These are phyloP conservation scores for Diutina neorugosa DNA, from an alignment of 1,139 yeast species.

Conservation along the genomic window DNA sequence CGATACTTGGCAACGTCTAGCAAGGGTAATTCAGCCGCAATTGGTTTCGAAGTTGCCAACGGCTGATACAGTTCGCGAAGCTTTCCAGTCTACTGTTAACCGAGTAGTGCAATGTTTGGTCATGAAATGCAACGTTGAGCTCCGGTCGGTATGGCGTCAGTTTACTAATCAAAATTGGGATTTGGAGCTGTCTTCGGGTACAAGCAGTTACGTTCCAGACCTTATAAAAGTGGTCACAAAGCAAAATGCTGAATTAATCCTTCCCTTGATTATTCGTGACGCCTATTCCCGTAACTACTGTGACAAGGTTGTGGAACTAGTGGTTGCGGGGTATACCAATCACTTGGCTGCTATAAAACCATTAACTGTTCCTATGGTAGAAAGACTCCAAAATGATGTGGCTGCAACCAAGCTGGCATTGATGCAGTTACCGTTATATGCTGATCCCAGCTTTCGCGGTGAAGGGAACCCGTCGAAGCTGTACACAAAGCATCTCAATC, in stretches of 20 bases:
- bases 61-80: not conserved
- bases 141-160: slow-evolving; percentile 73
- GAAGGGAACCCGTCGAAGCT: slow-evolving; percentile 18
- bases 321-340: slow-evolving; percentile 44
- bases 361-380: slow-evolving; percentile 58
- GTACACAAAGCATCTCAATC: slow-evolving; percentile 37
- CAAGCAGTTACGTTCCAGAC: slow-evolving; percentile 58
- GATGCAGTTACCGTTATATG: slow-evolving; percentile 35
- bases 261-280: slow-evolving; percentile 56
- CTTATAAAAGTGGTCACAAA: slow-evolving; percentile 40
- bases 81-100: not conserved
- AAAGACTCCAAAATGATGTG: slow-evolving; percentile 68
- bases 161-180: slow-evolving; percentile 75
- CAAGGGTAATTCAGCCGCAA: not conserved
- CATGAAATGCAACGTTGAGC: slow-evolving; percentile 46
- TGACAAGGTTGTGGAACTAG: slow-evolving; percentile 62
- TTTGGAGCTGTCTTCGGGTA: slow-evolving; percentile 51
- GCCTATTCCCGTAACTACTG: slow-evolving; percentile 62
- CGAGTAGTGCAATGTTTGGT: slow-evolving; percentile 36
- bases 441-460: slow-evolving; percentile 18
- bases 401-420: slow-evolving; percentile 49
- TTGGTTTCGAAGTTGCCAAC: not conserved
- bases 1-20: not conserved
- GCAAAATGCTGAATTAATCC: slow-evolving; percentile 20
- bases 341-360: slow-evolving; percentile 53